A percentile compares a stretch with the other conserved stretches of the same genome.
phyloP scores from a whole-genome alignment of 768 basidiomycete species.

The Pleurotus pulmonarius region DNA sequence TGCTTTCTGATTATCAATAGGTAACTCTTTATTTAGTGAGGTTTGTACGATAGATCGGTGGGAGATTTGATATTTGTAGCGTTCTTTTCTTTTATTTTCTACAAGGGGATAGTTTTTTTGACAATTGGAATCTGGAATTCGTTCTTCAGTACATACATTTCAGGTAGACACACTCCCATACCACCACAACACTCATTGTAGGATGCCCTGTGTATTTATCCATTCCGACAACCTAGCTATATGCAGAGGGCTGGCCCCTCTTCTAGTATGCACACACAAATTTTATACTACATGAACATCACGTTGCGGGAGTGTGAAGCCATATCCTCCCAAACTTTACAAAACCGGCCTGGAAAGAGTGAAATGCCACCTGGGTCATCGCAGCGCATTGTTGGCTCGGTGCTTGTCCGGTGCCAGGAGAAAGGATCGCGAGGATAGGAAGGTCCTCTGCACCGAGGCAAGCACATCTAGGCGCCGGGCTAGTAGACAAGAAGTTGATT shows the following conservation, averaged over 20 bases:
- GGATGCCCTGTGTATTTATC: slow-evolving; percentile 3
- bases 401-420: background rate
- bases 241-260: background rate
- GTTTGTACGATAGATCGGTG: slow-evolving; percentile 3
- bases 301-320: background rate
- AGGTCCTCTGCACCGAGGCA: slow-evolving; percentile 45
- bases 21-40: background rate
- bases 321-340: background rate
- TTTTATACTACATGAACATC: background rate
- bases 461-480: slow-evolving; percentile 52
- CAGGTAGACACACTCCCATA: background rate
- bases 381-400: background rate
- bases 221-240: background rate
- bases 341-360: background rate
- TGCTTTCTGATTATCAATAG: slow-evolving; percentile 40
- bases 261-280: background rate
- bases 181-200: slow-evolving; percentile 4
- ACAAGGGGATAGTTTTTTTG: slow-evolving; percentile 10
- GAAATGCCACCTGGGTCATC: background rate
- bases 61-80: background rate
- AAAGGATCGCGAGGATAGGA: background rate
- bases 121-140: slow-evolving; percentile 9
- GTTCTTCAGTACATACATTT: slow-evolving; percentile 1
- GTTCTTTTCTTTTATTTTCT: background rate
- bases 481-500: slow-evolving; percentile 17